A percentile compares a stretch with the other conserved stretches of the same genome.
phyloP scores from a whole-genome alignment of 139 green algal species.

The Desmodesmus armatus region DNA sequence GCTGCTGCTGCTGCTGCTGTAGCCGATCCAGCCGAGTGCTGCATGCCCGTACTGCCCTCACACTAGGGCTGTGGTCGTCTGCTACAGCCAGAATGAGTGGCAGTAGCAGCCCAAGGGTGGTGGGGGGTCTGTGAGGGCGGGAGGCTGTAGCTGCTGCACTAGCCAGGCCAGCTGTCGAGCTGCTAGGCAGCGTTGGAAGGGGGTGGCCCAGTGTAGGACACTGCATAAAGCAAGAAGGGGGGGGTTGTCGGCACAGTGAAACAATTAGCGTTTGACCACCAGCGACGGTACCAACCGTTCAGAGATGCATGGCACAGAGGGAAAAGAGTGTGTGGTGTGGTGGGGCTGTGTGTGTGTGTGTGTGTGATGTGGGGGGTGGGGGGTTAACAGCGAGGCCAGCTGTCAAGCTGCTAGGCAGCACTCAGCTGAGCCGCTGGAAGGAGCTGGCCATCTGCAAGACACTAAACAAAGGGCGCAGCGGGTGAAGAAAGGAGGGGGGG shows the following conservation, averaged over 20 bases:
- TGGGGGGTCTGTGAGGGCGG: not conserved
- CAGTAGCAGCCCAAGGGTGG: constrained; percentile 7
- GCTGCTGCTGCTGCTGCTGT: not conserved
- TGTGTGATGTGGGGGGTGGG: not conserved
- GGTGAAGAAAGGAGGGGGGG: too few species aligned
- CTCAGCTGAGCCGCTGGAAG: too few species aligned
- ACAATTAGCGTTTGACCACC: too few species aligned
- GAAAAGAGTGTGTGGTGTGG: not conserved
- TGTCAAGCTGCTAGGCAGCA: too few species aligned
- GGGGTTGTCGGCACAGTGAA: too few species aligned
- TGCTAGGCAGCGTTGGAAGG: constrained; percentile 60
- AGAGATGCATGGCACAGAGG: too few species aligned
- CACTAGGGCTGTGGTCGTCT: constrained; percentile 53
- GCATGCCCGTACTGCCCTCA: constrained; percentile 55
- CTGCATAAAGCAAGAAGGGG: not conserved
- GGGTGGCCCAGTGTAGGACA: constrained; percentile 22
- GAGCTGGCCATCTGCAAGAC: too few species aligned
- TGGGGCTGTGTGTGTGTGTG: not conserved
- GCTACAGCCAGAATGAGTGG: constrained; percentile 48
- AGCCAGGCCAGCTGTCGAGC: constrained; percentile 59
- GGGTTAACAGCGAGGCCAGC: not conserved
- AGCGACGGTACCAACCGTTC: not conserved
- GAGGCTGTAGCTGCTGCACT: constrained; percentile 36
- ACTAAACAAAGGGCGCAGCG: too few species aligned
- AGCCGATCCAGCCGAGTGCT: constrained; percentile 54